phyloP scores from a whole-genome alignment of 2,329 filamentous ascomycete species.

The Sporothrix brasiliensis region DNA sequence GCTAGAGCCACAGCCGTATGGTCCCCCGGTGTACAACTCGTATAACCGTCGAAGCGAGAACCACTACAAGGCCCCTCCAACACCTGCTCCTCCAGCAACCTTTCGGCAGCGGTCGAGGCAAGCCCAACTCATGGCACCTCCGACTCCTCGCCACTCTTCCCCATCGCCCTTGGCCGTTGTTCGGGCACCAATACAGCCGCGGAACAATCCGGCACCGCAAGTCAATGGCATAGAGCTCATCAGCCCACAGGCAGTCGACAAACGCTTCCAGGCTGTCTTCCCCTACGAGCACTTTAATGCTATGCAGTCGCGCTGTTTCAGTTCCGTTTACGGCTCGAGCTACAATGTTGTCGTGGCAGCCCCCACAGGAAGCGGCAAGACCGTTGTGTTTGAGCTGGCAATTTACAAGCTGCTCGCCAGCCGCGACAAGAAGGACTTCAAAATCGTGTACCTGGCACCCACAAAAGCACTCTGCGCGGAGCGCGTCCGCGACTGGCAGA shows the following conservation, averaged over 20 bases:
- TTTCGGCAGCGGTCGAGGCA: not conserved
- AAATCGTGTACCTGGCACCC: conserved; percentile 82
- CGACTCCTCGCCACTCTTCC: conserved; percentile 26
- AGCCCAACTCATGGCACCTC: not conserved
- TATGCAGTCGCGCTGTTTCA: conserved; percentile 79
- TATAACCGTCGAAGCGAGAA: not conserved
- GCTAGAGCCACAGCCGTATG: not conserved
- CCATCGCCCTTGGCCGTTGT: not conserved
- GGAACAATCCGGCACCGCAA: not conserved
- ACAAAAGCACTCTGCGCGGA: conserved; percentile 83
- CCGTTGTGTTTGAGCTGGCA: conserved; percentile 76
- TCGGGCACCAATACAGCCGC: not conserved
- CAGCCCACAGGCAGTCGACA: conserved; percentile 62
- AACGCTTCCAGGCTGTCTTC: conserved; percentile 66
- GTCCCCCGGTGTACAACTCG: not conserved
- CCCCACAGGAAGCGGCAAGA: conserved; percentile 85
- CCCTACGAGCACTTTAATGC: conserved; percentile 77
- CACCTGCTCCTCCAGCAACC: not conserved
- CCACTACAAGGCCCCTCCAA: no score
- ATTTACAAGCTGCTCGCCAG: conserved; percentile 70
- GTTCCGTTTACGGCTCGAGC: conserved; percentile 64
- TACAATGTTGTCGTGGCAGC: conserved; percentile 80
- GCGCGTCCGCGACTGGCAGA: conserved; percentile 73
- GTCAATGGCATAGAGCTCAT: conserved; percentile 47
- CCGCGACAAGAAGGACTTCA: conserved; percentile 64